These are phyloP conservation scores for Entomortierella chlamydospora DNA, from an alignment of 192 early-diverging fungal genomes.

Conservation along the genomic window DNA sequence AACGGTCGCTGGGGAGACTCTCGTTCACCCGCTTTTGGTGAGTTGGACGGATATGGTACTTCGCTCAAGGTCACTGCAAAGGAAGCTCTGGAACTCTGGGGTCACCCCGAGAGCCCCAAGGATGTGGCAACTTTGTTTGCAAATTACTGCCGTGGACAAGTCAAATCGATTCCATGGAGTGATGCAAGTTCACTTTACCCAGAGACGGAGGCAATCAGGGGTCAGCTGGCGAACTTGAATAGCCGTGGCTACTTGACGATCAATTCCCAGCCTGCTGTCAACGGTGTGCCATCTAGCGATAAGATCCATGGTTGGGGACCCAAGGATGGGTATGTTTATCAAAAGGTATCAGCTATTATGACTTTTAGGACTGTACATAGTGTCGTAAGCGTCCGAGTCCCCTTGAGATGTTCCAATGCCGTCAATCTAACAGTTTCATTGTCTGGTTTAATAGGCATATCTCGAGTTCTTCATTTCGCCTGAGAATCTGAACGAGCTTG, in stretches of 20 bases:
- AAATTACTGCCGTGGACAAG: slow-evolving; percentile 82
- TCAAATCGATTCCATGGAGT: slow-evolving; percentile 92
- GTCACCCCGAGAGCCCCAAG: slow-evolving; percentile 67
- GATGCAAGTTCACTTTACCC: slow-evolving; percentile 75
- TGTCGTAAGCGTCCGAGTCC: no score
- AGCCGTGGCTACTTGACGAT: slow-evolving; percentile 88
- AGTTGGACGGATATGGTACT: slow-evolving; percentile 78
- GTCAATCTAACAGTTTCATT: neutral
- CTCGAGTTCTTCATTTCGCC: slow-evolving; percentile 94
- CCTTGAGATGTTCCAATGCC: no score
- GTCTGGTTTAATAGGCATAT: slow-evolving; percentile 70
- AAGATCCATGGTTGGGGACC: slow-evolving; percentile 95
- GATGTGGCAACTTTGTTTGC: slow-evolving; percentile 87
- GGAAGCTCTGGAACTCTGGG: slow-evolving; percentile 84
- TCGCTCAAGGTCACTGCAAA: slow-evolving; percentile 75
- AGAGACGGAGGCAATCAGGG: slow-evolving; percentile 79
- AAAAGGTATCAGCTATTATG: no score
- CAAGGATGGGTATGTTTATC: slow-evolving; percentile 94
- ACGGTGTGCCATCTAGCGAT: slow-evolving; percentile 84
- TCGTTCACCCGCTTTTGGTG: slow-evolving; percentile 82
- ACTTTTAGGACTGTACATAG: neutral
- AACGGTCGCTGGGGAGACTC: slow-evolving; percentile 99
- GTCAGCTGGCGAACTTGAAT: slow-evolving; percentile 78
- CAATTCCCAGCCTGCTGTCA: slow-evolving; percentile 96
- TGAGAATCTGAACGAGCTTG: slow-evolving; percentile 72